These are phyloP conservation scores for Penicillium cataractarum DNA, from an alignment of 495 filamentous ascomycete genomes.

Conservation along the genomic window DNA sequence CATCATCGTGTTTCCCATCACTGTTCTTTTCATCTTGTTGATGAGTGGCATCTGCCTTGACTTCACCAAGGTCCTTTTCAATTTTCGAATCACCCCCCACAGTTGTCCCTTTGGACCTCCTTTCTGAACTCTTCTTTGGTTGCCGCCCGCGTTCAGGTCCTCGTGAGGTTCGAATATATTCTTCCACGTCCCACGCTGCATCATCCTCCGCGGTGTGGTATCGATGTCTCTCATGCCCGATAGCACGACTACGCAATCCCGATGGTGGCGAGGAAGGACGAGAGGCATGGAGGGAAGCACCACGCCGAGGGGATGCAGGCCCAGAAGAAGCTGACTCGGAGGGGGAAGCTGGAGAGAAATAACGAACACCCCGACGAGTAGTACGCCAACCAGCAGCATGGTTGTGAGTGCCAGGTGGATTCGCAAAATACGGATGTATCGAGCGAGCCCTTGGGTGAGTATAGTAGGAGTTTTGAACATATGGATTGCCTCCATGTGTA, in stretches of 20 bases:
- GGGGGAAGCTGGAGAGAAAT: no score
- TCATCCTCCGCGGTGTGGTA: neutral
- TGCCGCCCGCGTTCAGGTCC: neutral
- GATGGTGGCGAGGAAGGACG: neutral
- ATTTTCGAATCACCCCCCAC: neutral
- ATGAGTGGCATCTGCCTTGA: neutral
- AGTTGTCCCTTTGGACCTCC: neutral
- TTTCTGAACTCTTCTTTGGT: neutral
- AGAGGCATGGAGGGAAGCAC: neutral
- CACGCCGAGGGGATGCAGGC: neutral
- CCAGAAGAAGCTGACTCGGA: no score
- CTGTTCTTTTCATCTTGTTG: neutral
- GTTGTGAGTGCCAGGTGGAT: neutral
- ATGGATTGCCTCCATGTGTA: neutral
- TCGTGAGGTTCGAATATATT: neutral
- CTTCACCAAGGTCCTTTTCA: neutral
- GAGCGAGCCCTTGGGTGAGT: neutral
- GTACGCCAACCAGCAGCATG: no score
- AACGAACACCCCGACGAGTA: no score
- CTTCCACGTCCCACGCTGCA: neutral
- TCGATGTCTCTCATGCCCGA: neutral
- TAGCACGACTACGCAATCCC: neutral
- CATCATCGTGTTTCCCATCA: neutral
- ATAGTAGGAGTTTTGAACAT: neutral
- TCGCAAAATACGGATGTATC: neutral